Base-by-base conservation (phyloP, 192 early-diverging fungal species). In the Spizellomyces punctatus region DNA sequence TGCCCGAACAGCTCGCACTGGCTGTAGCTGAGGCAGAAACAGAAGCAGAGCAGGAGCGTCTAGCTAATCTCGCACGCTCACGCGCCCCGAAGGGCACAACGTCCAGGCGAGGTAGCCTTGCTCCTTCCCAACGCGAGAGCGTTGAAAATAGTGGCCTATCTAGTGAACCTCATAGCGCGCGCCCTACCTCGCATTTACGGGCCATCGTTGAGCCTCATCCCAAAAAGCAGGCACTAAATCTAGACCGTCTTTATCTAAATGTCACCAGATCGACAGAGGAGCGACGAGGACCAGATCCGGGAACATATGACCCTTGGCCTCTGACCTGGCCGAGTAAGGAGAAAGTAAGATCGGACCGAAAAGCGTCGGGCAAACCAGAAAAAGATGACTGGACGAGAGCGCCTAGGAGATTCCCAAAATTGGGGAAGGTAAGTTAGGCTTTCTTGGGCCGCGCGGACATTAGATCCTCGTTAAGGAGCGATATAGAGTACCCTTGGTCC, bases 301-400 rank as follows among this genome's bases (percentile, higher is more conserved):
- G 43, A 14, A 48, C 46, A n/a, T 65, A 65, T n/a, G 27, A 47
- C 46, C 63, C 63, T 19, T 65, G 46, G 44, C 63, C 63, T 5
- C 14, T 41, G 12, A 65, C 45, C 10, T 65, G 63, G 63, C 36
- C 36, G n/a, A 52, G 4, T n/a, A 42, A 47, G 41, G 4, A n/a
- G 46, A 46, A 48, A 12, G 27, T 65, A n/a, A 14, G 48, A 14
- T 41, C 36, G 27, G 12, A 46, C 16, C 4, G 63, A 48, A 65
- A 27, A n/a, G n/a, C 16, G 17, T 41, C 63, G 36, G 63, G 63
- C n/a, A 16, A 46, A n/a, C 44, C n/a, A 41, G 63, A 65, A 48
- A 65, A 12, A 48, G 63, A 65, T 47, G 63, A 65, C 46, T 65
- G 63, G 63, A 27, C 36, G 16, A 65, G 46, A n/a, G 36, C 10